Conservation (phyloP, 495 filamentous ascomycete species). For the Neurospora hispaniola region DNA sequence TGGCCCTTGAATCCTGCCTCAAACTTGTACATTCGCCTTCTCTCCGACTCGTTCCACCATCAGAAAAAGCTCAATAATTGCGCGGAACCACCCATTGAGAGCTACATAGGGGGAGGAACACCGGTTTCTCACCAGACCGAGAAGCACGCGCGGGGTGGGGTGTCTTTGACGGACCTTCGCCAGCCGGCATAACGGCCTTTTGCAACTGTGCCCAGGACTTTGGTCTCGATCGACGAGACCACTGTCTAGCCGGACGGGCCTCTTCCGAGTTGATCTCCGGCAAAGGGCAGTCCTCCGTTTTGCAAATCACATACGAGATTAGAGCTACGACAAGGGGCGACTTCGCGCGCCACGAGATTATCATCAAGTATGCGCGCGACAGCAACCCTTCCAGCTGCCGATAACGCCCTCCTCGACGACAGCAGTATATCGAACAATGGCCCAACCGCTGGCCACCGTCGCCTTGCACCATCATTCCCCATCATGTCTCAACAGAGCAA, state of each 20-base stretch:
- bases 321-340: background rate
- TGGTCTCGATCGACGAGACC: constrained; percentile 32
- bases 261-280: background rate
- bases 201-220: constrained; percentile 51
- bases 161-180: constrained; percentile 51
- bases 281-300: background rate
- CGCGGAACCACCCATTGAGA: background rate
- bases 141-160: constrained; percentile 8
- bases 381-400: background rate
- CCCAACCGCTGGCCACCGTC: constrained; percentile 15
- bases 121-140: background rate
- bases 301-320: background rate
- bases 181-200: constrained; percentile 42
- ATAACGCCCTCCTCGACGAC: constrained; percentile 23
- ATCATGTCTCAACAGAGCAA: constrained; percentile 36
- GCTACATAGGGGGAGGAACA: background rate
- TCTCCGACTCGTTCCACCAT: background rate
- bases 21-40: background rate
- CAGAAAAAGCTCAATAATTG: background rate
- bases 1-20: background rate
- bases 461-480: constrained; percentile 21
- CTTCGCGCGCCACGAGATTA: background rate
- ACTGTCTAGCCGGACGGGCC: constrained; percentile 30
- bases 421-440: constrained; percentile 25
- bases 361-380: background rate